Evolutionary conservation across 345 rosid genomes (phyloP).

Genomic region (Sisymbrium irio): DNA sequence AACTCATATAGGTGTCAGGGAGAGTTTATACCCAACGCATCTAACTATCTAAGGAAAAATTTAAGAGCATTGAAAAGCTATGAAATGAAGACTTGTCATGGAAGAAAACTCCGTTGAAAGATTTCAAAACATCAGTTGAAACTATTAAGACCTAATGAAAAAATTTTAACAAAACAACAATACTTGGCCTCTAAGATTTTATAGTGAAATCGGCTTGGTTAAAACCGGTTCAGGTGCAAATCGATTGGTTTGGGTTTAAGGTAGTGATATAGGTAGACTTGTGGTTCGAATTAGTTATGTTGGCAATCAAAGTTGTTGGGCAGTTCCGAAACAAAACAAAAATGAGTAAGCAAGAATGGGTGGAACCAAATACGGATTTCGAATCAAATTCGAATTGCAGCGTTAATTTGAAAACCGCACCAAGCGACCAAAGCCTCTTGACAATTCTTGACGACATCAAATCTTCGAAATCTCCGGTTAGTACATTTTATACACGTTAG

Average conservation of each 20-base stretch:
- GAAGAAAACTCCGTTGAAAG: neutral
- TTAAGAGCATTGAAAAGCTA: neutral
- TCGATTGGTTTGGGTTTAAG: neutral
- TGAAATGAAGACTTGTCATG: neutral
- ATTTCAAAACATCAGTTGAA: no score
- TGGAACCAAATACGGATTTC: neutral
- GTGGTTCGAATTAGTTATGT: neutral
- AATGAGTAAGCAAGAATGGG: slow-evolving; percentile 21
- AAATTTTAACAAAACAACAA: no score
- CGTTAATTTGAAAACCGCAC: slow-evolving; percentile 21
- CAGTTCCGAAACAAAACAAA: neutral
- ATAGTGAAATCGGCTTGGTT: neutral
- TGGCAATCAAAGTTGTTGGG: neutral
- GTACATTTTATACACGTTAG: neutral
- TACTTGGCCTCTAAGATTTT: no score
- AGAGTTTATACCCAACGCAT: neutral
- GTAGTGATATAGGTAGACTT: neutral
- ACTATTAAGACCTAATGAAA: no score
- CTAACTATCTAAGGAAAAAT: neutral
- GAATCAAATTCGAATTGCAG: neutral
- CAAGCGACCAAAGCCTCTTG: slow-evolving; percentile 21
- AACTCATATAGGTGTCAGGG: neutral
- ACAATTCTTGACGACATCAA: slow-evolving; percentile 31
- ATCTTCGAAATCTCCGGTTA: slow-evolving; percentile 31
- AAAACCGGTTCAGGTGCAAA: neutral